phyloP scores from a whole-genome alignment of 129 eudicot species.

The Daucus carota region DH1_v3.0 NC_030388.2:29348501-29349000 shows the following conservation, averaged over 20 bases:
- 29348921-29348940: slow-evolving; percentile 41
- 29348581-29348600: slow-evolving; percentile 22
- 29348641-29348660: slow-evolving; percentile 37
- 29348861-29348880: slow-evolving; percentile 75
- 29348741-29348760: slow-evolving; percentile 61
- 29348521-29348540: slow-evolving; percentile 35
- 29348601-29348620: slow-evolving; percentile 44
- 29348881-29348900: slow-evolving; percentile 57
- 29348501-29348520: slow-evolving; percentile 23
- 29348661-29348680: slow-evolving; percentile 54
- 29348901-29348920: slow-evolving; percentile 52
- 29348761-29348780: slow-evolving; percentile 81
- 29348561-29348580: slow-evolving; percentile 36
- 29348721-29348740: slow-evolving; percentile 36
- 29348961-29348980: slow-evolving; percentile 73
- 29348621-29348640: slow-evolving; percentile 38
- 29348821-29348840: slow-evolving; percentile 43
- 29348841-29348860: slow-evolving; percentile 71
- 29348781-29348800: slow-evolving; percentile 67
- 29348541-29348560: slow-evolving; percentile 33
- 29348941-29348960: slow-evolving; percentile 47
- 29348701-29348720: slow-evolving; percentile 58
- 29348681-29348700: slow-evolving; percentile 53
- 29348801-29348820: slow-evolving; percentile 37
- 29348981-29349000: slow-evolving; percentile 69